Evolutionary conservation across 2,329 filamentous ascomycete species (phyloP), one percentile per base, ranked within the genome.

Genomic region (Aphanocladium album): DNA sequence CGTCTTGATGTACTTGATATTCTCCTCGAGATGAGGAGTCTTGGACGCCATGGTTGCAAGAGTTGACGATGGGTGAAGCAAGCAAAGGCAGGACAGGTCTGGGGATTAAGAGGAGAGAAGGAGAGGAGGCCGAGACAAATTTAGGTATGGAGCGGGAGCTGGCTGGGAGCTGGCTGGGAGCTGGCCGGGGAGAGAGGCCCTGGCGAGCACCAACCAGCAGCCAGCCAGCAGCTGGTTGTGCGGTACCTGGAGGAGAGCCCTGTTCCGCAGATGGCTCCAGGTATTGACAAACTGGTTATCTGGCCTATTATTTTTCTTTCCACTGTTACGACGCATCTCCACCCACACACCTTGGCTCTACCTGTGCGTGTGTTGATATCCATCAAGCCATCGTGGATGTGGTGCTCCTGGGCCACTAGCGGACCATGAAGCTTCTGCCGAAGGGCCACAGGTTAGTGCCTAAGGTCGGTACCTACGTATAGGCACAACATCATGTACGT

Each of bases 1-100:
- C 65, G 77, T 79, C 62, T 74, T 67, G 65, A 77, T 73, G 65
- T 61, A 61, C 14, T 61, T 57, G 60, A 61, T 57, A 47, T 61
- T 39, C 53, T 51, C 52, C 45, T 51, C 27, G 30, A 61, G 60
- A 45, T 61, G 60, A 41, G 60, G 46, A 56, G 46, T 52, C 14
- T 57, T 61, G 60, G 53, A 56, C 53, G 60, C 60, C 60, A 61
- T 61, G 53, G 47, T 37, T 60, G 57, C 51, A n/a, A 41, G n/a
- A 9, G 16, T 54, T 49, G 33, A 54, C 30, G 43, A 46, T 45
- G 30, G 47, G 21, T 46, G 49, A 55, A 33, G 56, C 56, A 58
- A 50, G 41, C 54, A 46, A 23, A 37, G 57, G 50, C 19, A 53
- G 46, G 23, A 17, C 35, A 39, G 35, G 57, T 60, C 50, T 60